Percentiles rank a stretch among this genome's conserved stretches.
phyloP scores from a whole-genome alignment of 148 eudicot species.

The Bassia scoparia region DNA sequence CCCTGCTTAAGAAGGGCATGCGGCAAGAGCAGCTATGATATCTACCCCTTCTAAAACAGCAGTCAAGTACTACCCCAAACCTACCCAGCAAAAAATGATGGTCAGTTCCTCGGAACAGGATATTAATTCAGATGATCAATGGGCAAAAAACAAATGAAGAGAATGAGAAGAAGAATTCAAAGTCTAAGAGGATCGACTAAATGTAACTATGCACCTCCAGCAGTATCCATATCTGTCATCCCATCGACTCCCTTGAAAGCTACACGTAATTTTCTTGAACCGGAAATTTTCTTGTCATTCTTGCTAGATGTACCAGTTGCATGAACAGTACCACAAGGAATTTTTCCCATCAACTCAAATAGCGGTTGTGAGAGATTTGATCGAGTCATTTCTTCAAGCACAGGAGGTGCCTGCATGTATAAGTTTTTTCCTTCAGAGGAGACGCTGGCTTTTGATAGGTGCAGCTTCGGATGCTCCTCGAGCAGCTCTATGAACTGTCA shows the following conservation, averaged over 20 bases:
- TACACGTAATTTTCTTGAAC: constrained; percentile 62
- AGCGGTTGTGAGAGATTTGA: constrained; percentile 60
- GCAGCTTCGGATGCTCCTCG: constrained; percentile 72
- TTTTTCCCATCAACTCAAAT: constrained; percentile 67
- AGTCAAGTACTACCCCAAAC: not conserved
- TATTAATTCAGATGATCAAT: not conserved
- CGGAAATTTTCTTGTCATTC: constrained; percentile 53
- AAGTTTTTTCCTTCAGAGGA: constrained; percentile 62
- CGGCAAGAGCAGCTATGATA: not conserved
- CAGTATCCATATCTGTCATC: constrained; percentile 69
- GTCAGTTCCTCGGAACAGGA: not conserved
- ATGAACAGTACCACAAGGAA: constrained; percentile 52
- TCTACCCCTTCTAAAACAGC: not conserved
- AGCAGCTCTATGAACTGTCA: constrained; percentile 73
- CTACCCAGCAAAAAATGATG: constrained; percentile 2
- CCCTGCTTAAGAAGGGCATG: not conserved
- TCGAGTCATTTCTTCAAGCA: constrained; percentile 92
- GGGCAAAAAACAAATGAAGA: constrained; percentile 12
- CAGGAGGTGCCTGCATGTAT: constrained; percentile 96
- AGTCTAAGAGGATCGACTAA: not conserved
- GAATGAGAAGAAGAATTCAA: not conserved
- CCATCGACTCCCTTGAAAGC: constrained; percentile 71
- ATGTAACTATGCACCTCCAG: constrained; percentile 55
- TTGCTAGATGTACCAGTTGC: constrained; percentile 60
- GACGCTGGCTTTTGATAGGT: constrained; percentile 70